Base-by-base conservation (phyloP, 768 basidiomycete genomes). In the Cyclocybe cylindracea region DNA sequence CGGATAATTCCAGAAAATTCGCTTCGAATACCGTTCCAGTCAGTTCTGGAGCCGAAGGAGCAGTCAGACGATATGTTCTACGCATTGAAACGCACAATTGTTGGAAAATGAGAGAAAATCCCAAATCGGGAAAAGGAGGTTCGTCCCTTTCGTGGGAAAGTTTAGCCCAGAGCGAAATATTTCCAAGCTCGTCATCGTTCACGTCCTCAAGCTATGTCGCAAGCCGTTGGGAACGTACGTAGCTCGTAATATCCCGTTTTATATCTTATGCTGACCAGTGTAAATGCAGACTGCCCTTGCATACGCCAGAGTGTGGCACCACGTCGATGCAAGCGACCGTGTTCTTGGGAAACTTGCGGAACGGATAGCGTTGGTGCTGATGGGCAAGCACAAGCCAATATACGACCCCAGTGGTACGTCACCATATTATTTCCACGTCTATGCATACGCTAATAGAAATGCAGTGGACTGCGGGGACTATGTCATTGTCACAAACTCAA, bases 341-440 rank as follows among this genome's bases (percentile, higher is more conserved):
- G 77, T 94, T n/a, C 79, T 98, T 13, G 97, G 97, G 66, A 93
- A 95, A 77, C 81, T 98, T 8, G 95, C 97, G 5, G 87, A 91
- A 61, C 82, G 93, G 34, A 97, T 99, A 61, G 96, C 97, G 3
- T 82, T 92, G 51, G 94, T 94, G 32, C 79, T 99, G 41, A 98
- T 98, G 96, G 97, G 96, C 65, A 99, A 98, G 73, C 94, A 98
- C 70, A 99, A 98, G 66, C 95, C 96, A 5, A 92, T 95, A 37
- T 98, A 91, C 62, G 94, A 98, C 71, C 93, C 92, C 8, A 81
- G 87, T 58, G 83, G 96, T 94, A 55, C 52, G 87, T 73, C 6
- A 37, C 32, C 10, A 53, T 29, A 5, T 11, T 32, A 16, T 10
- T 24, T 36, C 10, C 13, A 13, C 32, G 18, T 33, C 6, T 43